These are phyloP conservation scores for Ophiorrhiza pumila DNA, from an alignment of 257 asterid species.

Conservation along the genomic window DNA sequence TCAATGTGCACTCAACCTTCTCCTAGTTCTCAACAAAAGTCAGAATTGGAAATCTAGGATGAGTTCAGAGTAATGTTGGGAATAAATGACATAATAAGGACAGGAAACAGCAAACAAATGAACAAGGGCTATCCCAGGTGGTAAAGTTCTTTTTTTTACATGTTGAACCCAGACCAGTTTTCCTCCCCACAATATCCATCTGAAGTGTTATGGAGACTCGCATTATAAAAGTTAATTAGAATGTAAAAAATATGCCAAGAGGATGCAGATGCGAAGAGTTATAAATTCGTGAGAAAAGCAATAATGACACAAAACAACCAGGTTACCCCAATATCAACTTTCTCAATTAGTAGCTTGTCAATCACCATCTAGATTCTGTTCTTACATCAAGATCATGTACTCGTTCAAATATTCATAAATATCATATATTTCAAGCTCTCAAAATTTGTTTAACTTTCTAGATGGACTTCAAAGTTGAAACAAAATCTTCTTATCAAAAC, in stretches of 20 bases:
- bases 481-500: background rate
- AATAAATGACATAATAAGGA: too few species aligned
- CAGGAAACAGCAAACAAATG: too few species aligned
- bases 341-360: too few species aligned
- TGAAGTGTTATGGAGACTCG: background rate
- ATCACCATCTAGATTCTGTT: too few species aligned
- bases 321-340: too few species aligned
- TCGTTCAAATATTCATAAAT: too few species aligned
- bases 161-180: background rate
- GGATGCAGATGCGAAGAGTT: background rate
- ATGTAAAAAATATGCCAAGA: background rate
- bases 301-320: too few species aligned
- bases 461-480: background rate
- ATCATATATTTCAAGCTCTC: too few species aligned
- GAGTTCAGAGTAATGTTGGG: too few species aligned
- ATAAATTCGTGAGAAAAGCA: background rate
- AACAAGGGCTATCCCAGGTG: background rate
- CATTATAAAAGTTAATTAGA: background rate
- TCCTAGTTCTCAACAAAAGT: background rate
- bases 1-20: background rate
- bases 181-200: background rate
- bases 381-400: too few species aligned
- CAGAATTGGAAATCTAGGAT: too few species aligned
- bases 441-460: background rate
- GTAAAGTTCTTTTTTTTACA: too few species aligned